These are phyloP conservation scores for Epichloe coenophiala DNA, from an alignment of 2,329 filamentous ascomycete genomes.

Conservation along the genomic window DNA sequence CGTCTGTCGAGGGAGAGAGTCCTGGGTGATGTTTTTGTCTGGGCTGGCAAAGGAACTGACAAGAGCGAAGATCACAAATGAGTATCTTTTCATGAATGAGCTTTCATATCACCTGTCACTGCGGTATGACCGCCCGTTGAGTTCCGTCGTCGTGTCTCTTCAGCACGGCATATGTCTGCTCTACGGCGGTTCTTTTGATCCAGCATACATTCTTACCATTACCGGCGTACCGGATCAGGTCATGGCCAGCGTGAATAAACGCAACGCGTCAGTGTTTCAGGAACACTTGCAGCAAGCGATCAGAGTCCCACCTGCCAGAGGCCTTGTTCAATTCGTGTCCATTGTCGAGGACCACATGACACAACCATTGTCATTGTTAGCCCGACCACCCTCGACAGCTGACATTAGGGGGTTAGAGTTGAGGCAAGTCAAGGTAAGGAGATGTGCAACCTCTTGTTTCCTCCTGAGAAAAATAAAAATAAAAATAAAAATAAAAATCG, in stretches of 20 bases:
- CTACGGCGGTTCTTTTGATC: slow-evolving; percentile 62
- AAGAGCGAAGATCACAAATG: slow-evolving; percentile 50
- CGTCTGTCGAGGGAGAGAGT: too few species aligned
- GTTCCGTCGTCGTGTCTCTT: slow-evolving; percentile 62
- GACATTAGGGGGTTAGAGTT: background rate
- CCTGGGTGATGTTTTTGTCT: background rate
- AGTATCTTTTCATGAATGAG: slow-evolving; percentile 60
- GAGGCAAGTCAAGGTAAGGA: background rate
- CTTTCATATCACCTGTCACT: slow-evolving; percentile 60
- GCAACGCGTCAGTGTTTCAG: slow-evolving; percentile 67
- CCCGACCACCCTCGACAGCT: background rate
- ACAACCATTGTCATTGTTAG: slow-evolving; percentile 12
- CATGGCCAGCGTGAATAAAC: slow-evolving; percentile 62
- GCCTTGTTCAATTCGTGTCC: slow-evolving; percentile 58
- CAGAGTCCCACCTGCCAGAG: slow-evolving; percentile 50
- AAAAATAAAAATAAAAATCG: too few species aligned
- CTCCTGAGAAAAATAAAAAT: too few species aligned
- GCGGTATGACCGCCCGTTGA: slow-evolving; percentile 61
- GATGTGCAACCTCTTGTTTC: background rate
- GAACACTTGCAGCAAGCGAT: slow-evolving; percentile 60
- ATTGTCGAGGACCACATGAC: slow-evolving; percentile 61
- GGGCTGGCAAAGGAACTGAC: background rate
- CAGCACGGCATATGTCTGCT: slow-evolving; percentile 63
- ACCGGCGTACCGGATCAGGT: slow-evolving; percentile 56
- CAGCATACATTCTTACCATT: slow-evolving; percentile 67